Evolutionary conservation across 345 rosid genomes (phyloP).

Genomic region (Camelina sativa): DNA sequence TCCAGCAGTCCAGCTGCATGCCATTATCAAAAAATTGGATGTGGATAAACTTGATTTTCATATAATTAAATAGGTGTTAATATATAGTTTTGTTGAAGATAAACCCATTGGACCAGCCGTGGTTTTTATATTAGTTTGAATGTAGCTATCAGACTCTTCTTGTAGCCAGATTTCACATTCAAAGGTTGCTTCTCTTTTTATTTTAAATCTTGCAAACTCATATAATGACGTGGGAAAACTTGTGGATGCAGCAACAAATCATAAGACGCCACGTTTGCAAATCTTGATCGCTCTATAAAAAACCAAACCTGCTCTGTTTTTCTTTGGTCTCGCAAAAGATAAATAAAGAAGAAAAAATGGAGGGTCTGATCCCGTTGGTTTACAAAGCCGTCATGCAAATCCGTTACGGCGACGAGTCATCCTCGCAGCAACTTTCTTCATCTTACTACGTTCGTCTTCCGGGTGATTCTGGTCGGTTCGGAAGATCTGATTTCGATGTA

Average conservation of each 20-base stretch:
- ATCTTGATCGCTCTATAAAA: slow-evolving; percentile 10
- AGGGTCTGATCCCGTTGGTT: slow-evolving; percentile 77
- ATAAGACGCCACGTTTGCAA: slow-evolving; percentile 19
- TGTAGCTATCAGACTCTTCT: slow-evolving; percentile 37
- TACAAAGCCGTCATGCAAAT: slow-evolving; percentile 67
- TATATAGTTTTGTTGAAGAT: background rate
- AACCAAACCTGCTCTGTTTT: slow-evolving; percentile 15
- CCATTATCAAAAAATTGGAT: slow-evolving; percentile 7
- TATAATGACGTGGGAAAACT: slow-evolving; percentile 39
- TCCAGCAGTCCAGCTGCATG: slow-evolving; percentile 8
- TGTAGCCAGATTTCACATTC: slow-evolving; percentile 41
- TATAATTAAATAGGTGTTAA: background rate
- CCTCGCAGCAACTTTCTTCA: slow-evolving; percentile 43
- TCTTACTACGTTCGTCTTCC: slow-evolving; percentile 83
- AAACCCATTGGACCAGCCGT: slow-evolving; percentile 37
- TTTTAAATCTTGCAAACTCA: slow-evolving; percentile 21
- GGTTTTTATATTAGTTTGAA: slow-evolving; percentile 36
- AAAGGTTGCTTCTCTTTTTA: slow-evolving; percentile 42
- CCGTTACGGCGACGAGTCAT: slow-evolving; percentile 56
- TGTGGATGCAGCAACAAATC: slow-evolving; percentile 38
- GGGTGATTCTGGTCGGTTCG: slow-evolving; percentile 83
- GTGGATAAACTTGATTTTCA: slow-evolving; percentile 18
- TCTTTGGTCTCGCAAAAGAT: slow-evolving; percentile 2
- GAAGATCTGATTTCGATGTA: slow-evolving; percentile 52
- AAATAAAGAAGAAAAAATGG: slow-evolving; percentile 52